Evolutionary conservation across 495 filamentous ascomycete genomes (phyloP).

Genomic region (Hyaloscypha hepaticicola): DNA sequence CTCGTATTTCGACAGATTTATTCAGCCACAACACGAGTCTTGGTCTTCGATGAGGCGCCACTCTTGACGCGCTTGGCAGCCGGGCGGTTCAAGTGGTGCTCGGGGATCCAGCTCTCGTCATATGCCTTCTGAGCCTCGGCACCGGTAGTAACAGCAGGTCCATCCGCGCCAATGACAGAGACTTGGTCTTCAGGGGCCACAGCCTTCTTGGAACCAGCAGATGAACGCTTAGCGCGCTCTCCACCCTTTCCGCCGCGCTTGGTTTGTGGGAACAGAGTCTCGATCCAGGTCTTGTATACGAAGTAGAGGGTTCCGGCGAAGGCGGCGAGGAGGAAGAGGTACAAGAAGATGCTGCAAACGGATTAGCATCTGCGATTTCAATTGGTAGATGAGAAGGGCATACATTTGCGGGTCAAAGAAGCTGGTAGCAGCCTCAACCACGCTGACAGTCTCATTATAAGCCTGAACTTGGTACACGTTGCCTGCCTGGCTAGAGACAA

Average conservation of each 20-base stretch:
- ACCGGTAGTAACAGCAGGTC: conserved; percentile 63
- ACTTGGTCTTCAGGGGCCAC: conserved; percentile 57
- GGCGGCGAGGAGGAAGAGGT: conserved; percentile 79
- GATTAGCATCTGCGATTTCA: conserved; percentile 33
- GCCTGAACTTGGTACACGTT: conserved; percentile 72
- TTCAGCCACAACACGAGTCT: conserved; percentile 34
- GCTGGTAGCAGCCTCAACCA: conserved; percentile 90
- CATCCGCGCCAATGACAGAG: conserved; percentile 65
- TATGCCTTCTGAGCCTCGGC: conserved; percentile 60
- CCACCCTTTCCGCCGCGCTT: conserved; percentile 62
- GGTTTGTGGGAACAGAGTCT: conserved; percentile 93
- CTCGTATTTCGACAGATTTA: neutral
- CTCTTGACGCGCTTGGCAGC: conserved; percentile 78
- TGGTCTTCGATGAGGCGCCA: conserved; percentile 55
- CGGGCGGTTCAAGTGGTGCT: conserved; percentile 84
- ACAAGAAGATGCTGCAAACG: conserved; percentile 81
- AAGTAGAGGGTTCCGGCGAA: conserved; percentile 86
- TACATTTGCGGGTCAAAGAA: conserved; percentile 97
- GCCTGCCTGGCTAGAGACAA: conserved; percentile 65
- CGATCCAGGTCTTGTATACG: conserved; percentile 97
- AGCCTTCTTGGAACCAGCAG: conserved; percentile 60
- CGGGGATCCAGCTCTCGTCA: conserved; percentile 96
- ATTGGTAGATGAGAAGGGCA: conserved; percentile 32
- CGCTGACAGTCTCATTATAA: conserved; percentile 82
- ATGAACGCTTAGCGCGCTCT: conserved; percentile 56